A percentile compares a stretch with the other conserved stretches of the same genome.
Evolutionary conservation across 768 basidiomycete genomes (phyloP).

Genomic region (Russula sp.): DNA sequence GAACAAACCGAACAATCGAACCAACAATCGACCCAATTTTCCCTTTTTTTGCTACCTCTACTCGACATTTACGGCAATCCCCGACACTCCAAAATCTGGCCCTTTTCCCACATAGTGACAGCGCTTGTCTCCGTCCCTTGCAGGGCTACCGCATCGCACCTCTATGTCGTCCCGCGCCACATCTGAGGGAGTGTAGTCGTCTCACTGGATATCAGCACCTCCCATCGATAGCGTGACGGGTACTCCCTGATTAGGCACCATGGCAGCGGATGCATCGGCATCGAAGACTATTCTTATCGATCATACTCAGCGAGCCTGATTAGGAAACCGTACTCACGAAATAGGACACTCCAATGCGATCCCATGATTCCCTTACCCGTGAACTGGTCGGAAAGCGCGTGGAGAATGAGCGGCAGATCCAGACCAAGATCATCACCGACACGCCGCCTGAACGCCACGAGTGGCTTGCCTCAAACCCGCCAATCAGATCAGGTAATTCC

Average conservation of each 20-base stretch:
- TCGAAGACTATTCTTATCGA: slow-evolving; percentile 39
- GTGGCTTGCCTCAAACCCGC: slow-evolving; percentile 63
- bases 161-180: slow-evolving; percentile 63
- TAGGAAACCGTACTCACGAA: slow-evolving; percentile 45
- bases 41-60: too few relatives aligned
- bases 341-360: slow-evolving; percentile 77
- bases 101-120: background rate
- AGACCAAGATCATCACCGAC: slow-evolving; percentile 49
- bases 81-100: background rate
- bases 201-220: slow-evolving; percentile 68
- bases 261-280: slow-evolving; percentile 73
- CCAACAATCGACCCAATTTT: background rate
- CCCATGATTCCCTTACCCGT: slow-evolving; percentile 46
- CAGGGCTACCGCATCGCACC: too few relatives aligned
- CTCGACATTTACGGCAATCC: slow-evolving; percentile 2
- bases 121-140: slow-evolving; percentile 24
- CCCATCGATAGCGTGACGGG: slow-evolving; percentile 45
- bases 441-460: slow-evolving; percentile 51
- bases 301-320: slow-evolving; percentile 3
- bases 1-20: slow-evolving; percentile 7
- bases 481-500: slow-evolving; percentile 69
- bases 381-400: slow-evolving; percentile 69
- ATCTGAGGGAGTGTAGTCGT: slow-evolving; percentile 50
- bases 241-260: slow-evolving; percentile 64
- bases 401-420: slow-evolving; percentile 70